phyloP scores from a whole-genome alignment of 176 grass and related monocot species.

The Bromus sterilis region DNA sequence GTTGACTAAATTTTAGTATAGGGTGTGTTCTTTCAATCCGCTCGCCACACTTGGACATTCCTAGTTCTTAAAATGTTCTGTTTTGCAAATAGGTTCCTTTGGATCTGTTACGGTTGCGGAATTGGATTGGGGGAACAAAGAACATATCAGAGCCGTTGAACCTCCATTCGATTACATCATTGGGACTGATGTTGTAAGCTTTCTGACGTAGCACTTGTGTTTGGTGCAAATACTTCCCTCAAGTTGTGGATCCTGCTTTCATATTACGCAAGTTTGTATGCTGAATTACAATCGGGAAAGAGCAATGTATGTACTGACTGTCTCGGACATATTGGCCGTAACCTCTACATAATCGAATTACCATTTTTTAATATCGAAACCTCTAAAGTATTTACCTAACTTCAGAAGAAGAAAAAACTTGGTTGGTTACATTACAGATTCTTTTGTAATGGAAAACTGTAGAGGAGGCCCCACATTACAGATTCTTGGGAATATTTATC shows the following conservation, averaged over 20 bases:
- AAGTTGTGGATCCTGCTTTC: background rate
- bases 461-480: background rate
- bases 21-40: background rate
- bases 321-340: background rate
- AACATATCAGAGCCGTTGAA: conserved; percentile 59
- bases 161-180: conserved; percentile 98
- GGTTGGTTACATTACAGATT: background rate
- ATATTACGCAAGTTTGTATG: background rate
- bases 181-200: conserved; percentile 93
- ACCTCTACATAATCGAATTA: background rate
- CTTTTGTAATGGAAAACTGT: background rate
- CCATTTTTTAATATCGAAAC: background rate
- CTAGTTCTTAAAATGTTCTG: background rate
- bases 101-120: conserved; percentile 69
- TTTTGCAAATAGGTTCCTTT: conserved; percentile 40
- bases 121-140: conserved; percentile 86
- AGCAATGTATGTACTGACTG: background rate
- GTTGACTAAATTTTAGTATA: background rate
- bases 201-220: background rate
- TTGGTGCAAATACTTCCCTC: background rate
- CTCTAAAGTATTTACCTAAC: background rate
- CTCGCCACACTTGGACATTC: background rate
- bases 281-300: background rate
- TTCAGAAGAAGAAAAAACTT: background rate
- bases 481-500: background rate